Evolutionary conservation across 139 green algal species (phyloP), one percentile per base, ranked within the genome.

Genomic region (Choricystis sp.): DNA sequence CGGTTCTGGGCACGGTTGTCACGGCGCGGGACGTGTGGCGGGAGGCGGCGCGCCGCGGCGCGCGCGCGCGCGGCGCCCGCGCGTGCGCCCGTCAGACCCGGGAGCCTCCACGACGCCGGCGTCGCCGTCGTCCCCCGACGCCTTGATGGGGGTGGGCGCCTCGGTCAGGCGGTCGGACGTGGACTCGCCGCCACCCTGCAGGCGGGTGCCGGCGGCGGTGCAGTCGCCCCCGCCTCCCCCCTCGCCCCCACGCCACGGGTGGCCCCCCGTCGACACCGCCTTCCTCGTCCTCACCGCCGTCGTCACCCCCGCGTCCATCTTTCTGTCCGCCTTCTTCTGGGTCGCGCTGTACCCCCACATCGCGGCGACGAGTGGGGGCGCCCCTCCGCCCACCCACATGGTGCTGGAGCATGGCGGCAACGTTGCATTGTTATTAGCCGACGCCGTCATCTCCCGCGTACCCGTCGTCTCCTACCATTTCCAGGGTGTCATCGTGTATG

Each of bases 301-400:
- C 55, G 56, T 26, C 26, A 55, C 55, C 0, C 20, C 28, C 3
- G 25, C 28, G 21, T 57, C 55, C 19, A 27, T 68, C 1, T 68
- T 68, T 4, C 27, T 68, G 3, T 57, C 40, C 26, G 28, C 16
- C 28, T 65, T 65, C 61, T 65, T 57, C 25, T 65, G 61, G 61
- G 40, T 9, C 40, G 40, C 40, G 40, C 40, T 52, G 9, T 52
- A 21, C 40, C 40, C 40, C 9, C 9, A 9, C 40, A 52, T 52
- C 9, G 9, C 9, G 40, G 9, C 40, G 9, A 52, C 9, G 40
- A 9, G 40, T 16, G 40, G 9, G 9, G n/a, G n/a, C n/a, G n/a
- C n/a, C n/a, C n/a, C n/a, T n/a, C n/a, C n/a, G n/a, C 40, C 16
- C 40, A 16, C 40, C 19, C 29, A 65, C 14, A 56, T 30, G 2